A percentile compares a stretch with the other conserved stretches of the same genome.
Evolutionary conservation across 441 rosid species (phyloP).

Genomic region (Raphanus hybrid): DNA sequence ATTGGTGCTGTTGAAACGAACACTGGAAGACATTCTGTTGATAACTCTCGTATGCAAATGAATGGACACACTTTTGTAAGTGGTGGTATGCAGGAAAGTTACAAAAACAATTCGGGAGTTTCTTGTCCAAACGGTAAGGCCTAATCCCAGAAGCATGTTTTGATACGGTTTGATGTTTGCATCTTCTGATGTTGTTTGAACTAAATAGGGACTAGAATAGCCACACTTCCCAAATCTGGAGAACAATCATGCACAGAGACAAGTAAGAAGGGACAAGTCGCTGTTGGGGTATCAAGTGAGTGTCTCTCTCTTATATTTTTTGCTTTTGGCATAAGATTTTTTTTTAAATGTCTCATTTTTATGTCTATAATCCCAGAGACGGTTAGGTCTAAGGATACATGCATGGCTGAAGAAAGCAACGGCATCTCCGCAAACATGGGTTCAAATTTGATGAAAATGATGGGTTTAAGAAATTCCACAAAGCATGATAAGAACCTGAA

Average conservation of each 20-base stretch:
- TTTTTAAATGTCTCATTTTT: not conserved
- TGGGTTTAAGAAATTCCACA: constrained; percentile 60
- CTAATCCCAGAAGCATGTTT: not conserved
- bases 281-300: constrained; percentile 50
- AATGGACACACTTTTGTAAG: constrained; percentile 44
- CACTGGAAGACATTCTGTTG: constrained; percentile 42
- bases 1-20: constrained; percentile 44
- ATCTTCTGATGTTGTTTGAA: constrained; percentile 33
- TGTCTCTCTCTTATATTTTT: constrained; percentile 8
- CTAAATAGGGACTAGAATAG: constrained; percentile 38
- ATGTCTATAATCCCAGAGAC: constrained; percentile 46
- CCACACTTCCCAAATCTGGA: constrained; percentile 48
- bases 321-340: not conserved
- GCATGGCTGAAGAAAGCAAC: constrained; percentile 38
- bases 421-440: constrained; percentile 48
- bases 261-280: constrained; percentile 47
- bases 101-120: constrained; percentile 40
- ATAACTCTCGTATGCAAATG: constrained; percentile 35
- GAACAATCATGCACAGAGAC: constrained; percentile 45
- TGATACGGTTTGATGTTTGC: constrained; percentile 26
- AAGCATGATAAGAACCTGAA: constrained; percentile 52
- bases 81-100: constrained; percentile 43
- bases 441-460: constrained; percentile 52
- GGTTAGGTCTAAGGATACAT: constrained; percentile 20
- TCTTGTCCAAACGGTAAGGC: constrained; percentile 41